Evolutionary conservation across 2,329 filamentous ascomycete genomes (phyloP).

Genomic region (Graphiopsis chlorocephala): DNA sequence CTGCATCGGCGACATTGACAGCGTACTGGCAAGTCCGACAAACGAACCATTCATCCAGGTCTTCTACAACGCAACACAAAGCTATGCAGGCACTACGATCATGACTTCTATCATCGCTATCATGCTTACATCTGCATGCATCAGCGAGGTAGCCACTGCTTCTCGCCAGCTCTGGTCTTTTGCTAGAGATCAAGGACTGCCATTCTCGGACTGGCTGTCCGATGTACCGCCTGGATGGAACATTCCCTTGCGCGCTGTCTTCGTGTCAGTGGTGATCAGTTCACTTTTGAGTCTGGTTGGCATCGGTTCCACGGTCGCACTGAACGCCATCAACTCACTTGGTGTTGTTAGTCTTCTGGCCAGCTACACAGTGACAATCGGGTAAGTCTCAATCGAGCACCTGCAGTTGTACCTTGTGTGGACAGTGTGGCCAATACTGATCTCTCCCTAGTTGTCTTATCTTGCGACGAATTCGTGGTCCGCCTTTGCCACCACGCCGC

Average conservation of each 20-base stretch:
- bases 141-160: slow-evolving; percentile 38
- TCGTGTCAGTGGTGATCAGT: slow-evolving; percentile 30
- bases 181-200: slow-evolving; percentile 38
- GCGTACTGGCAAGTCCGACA: slow-evolving; percentile 22
- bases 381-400: background rate
- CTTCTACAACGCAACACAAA: slow-evolving; percentile 37
- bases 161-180: slow-evolving; percentile 41
- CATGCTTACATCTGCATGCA: slow-evolving; percentile 31
- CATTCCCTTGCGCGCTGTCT: slow-evolving; percentile 31
- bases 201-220: slow-evolving; percentile 22
- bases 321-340: slow-evolving; percentile 43
- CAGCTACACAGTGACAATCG: slow-evolving; percentile 33
- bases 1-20: slow-evolving; percentile 34
- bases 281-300: slow-evolving; percentile 41
- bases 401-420: background rate
- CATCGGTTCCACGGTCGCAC: slow-evolving; percentile 39
- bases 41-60: slow-evolving; percentile 36
- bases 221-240: slow-evolving; percentile 25
- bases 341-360: slow-evolving; percentile 34
- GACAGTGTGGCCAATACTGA: background rate
- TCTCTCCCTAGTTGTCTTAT: slow-evolving; percentile 8
- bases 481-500: slow-evolving; percentile 35
- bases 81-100: slow-evolving; percentile 31
- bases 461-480: slow-evolving; percentile 17
- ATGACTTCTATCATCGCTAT: slow-evolving; percentile 35